phyloP scores from a whole-genome alignment of 2,329 filamentous ascomycete species.

The Aspergillus fumigatiaffinis region DNA sequence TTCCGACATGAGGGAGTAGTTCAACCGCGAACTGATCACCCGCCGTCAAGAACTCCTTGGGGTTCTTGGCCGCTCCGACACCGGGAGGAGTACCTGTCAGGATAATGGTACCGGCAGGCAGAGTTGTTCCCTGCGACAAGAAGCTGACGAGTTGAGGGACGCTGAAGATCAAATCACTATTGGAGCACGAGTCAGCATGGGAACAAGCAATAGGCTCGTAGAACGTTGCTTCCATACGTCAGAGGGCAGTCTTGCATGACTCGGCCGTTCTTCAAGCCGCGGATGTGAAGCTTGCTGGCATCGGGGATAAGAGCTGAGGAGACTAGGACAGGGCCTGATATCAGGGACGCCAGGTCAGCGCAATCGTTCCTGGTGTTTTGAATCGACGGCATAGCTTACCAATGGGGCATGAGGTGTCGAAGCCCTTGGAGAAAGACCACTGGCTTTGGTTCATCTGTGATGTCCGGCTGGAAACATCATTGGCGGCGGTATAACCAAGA shows the following conservation, averaged over 20 bases:
- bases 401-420: conserved; percentile 55
- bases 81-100: conserved; percentile 44
- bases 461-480: conserved; percentile 60
- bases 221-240: conserved; percentile 27
- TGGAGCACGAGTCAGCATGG: conserved; percentile 4
- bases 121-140: conserved; percentile 40
- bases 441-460: conserved; percentile 53
- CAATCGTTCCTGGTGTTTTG: not conserved
- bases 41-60: conserved; percentile 41
- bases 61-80: conserved; percentile 38
- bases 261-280: conserved; percentile 46
- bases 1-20: conserved; percentile 48
- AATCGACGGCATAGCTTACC: conserved; percentile 23
- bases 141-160: conserved; percentile 44
- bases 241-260: conserved; percentile 48
- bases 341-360: not conserved
- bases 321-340: conserved; percentile 48
- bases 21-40: conserved; percentile 49
- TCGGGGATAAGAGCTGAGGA: conserved; percentile 34
- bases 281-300: conserved; percentile 30
- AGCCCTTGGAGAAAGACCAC: conserved; percentile 58
- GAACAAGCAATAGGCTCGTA: not conserved
- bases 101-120: conserved; percentile 42
- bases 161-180: conserved; percentile 53
- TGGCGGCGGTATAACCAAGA: conserved; percentile 60